Evolutionary conservation across 2,329 filamentous ascomycete species (phyloP), one percentile per base, ranked within the genome.

Genomic region (Aspergillus clavatus): DNA sequence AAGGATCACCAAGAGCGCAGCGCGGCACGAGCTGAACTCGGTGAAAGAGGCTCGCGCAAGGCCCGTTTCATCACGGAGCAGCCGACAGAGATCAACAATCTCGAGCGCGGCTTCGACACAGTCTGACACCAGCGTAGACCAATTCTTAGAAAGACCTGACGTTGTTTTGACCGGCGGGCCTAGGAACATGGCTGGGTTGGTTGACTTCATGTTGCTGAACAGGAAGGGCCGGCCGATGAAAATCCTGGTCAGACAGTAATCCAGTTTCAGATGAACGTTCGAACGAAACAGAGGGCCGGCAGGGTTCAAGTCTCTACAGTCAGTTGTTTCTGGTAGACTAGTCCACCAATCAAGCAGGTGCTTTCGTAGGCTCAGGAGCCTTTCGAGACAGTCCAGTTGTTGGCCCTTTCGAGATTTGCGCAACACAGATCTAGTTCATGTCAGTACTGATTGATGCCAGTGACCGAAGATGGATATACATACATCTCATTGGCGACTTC

Each of bases 11-110:
- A 79, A 65, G 5, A 79, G 62, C 7, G 77, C 76, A 7, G 75
- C 76, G 33, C 77, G 75, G 40, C 75, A 78, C 3, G 76, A 74
- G 55, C 74, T 77, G 54, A 78, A 79, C 50, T 80, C 77, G 3
- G 75, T 78, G 52, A 79, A 79, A 0, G 75, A 78, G 2, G 76
- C 74, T 23, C 75, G 71, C 5, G 77, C 76, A 42, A 79, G 73
- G 12, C 76, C 77, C 11, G 73, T 71, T n/a, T 71, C 73, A 36
- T 72, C 71, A 29, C 72, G 70, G 4, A 79, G 68, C 3, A 72
- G 62, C 31, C 71, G 71, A 49, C 76, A 78, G 4, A 77, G 68
- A 35, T 76, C 71, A 14, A 79, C 67, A 8, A 77, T 72, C 45
- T 72, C 69, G 22, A 77, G 58, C 2, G 77, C 76, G 2, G 76